These are phyloP conservation scores for Apium graveolens DNA, from an alignment of 129 eudicot species.

Conservation along the genomic window DNA sequence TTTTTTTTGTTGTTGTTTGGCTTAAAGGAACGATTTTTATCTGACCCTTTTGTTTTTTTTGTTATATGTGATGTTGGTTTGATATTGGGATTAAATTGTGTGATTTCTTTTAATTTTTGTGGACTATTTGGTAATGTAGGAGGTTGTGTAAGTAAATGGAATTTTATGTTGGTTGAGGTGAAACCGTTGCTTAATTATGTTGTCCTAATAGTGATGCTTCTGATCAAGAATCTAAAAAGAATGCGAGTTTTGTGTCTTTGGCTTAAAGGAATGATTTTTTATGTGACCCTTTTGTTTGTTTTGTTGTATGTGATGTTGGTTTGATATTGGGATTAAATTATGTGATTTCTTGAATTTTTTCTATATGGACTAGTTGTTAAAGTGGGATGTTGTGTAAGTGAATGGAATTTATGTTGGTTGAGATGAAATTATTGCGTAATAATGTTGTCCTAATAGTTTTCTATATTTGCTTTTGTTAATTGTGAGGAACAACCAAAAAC, in stretches of 20 bases:
- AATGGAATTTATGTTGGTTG: neutral
- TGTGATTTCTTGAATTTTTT: neutral
- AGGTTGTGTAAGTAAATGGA: neutral
- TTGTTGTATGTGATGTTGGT: neutral
- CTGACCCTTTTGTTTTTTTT: neutral
- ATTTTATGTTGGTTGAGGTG: neutral
- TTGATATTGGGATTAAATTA: neutral
- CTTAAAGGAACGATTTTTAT: neutral
- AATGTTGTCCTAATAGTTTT: neutral
- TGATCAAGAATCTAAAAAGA: constrained; percentile 51
- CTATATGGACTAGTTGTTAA: neutral
- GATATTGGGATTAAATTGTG: no score
- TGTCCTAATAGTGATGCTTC: constrained; percentile 22
- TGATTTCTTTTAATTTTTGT: neutral
- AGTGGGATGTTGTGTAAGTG: neutral
- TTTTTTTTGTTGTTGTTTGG: constrained; percentile 12
- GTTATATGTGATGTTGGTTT: neutral
- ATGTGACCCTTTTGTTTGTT: neutral
- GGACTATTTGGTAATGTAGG: neutral
- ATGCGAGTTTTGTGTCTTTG: constrained; percentile 30
- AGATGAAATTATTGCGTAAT: neutral
- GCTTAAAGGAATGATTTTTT: neutral
- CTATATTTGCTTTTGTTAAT: neutral
- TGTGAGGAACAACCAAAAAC: neutral
- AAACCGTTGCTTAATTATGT: neutral